These are phyloP conservation scores for Fusarium sp. DNA, from an alignment of 2,329 filamentous ascomycete species.

Conservation along the genomic window DNA sequence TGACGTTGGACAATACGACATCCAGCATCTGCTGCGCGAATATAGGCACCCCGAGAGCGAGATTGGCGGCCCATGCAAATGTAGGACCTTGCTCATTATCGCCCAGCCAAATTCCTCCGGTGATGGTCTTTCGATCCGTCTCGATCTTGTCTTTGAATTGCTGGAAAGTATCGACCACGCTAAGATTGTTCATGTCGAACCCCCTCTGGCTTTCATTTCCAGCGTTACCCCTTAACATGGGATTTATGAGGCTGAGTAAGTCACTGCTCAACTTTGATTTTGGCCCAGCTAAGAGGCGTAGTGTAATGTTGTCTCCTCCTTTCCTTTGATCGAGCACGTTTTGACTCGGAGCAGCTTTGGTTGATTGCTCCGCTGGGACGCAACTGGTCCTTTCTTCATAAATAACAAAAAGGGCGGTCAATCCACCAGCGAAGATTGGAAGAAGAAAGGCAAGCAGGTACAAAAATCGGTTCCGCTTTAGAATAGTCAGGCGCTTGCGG, in stretches of 20 bases:
- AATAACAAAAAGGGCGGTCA: slow-evolving; percentile 80
- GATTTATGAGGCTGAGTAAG: slow-evolving; percentile 47
- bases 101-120: slow-evolving; percentile 80
- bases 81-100: slow-evolving; percentile 67
- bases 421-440: slow-evolving; percentile 79
- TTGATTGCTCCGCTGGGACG: slow-evolving; percentile 58
- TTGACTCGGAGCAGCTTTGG: slow-evolving; percentile 48
- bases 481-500: slow-evolving; percentile 78
- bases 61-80: slow-evolving; percentile 75
- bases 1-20: slow-evolving; percentile 71
- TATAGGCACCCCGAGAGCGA: slow-evolving; percentile 65
- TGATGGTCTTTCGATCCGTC: slow-evolving; percentile 71
- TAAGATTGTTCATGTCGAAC: slow-evolving; percentile 25
- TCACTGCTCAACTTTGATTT: slow-evolving; percentile 50
- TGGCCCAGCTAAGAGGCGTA: slow-evolving; percentile 48
- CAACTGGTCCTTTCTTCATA: slow-evolving; percentile 63
- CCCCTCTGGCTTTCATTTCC: slow-evolving; percentile 27
- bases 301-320: slow-evolving; percentile 33
- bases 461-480: slow-evolving; percentile 81
- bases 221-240: slow-evolving; percentile 49
- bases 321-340: slow-evolving; percentile 50
- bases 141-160: slow-evolving; percentile 75
- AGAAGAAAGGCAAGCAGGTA: slow-evolving; percentile 79
- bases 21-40: slow-evolving; percentile 73
- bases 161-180: slow-evolving; percentile 66